phyloP scores from a whole-genome alignment of 1,284 basidiomycete genomes.

The Grifola frondosa region DNA sequence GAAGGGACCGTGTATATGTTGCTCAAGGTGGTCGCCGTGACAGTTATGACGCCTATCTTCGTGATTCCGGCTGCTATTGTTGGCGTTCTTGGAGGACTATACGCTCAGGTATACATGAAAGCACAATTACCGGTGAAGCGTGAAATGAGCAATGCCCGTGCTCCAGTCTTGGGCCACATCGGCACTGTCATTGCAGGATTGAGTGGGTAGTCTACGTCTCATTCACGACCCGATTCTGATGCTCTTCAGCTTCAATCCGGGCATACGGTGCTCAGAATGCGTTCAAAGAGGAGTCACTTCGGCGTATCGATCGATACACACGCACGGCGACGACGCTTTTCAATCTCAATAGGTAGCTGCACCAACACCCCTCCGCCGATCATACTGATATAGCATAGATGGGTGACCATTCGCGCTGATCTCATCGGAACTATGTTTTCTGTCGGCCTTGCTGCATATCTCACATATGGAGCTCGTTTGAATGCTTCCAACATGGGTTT shows the following conservation, averaged over 20 bases:
- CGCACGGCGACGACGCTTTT: conserved; percentile 46
- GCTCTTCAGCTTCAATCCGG: conserved; percentile 49
- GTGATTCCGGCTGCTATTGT: conserved; percentile 38
- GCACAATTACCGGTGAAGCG: conserved; percentile 76
- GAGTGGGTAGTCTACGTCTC: conserved; percentile 34
- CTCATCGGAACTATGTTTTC: conserved; percentile 49
- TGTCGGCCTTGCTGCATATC: conserved; percentile 48
- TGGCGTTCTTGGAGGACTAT: conserved; percentile 41
- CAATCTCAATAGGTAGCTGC: conserved; percentile 46
- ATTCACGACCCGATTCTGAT: not conserved
- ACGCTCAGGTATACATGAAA: conserved; percentile 56
- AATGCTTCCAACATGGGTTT: conserved; percentile 47
- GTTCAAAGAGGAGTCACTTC: conserved; percentile 42
- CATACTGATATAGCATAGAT: conserved; percentile 33
- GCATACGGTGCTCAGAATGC: conserved; percentile 49
- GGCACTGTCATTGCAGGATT: conserved; percentile 66
- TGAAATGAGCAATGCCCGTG: conserved; percentile 63
- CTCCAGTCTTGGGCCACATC: conserved; percentile 66
- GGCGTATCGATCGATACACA: conserved; percentile 46
- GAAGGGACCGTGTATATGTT: conserved; percentile 31
- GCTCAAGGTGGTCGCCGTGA: conserved; percentile 41
- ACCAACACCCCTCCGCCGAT: not conserved
- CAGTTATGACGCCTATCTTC: conserved; percentile 42
- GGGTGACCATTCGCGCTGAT: conserved; percentile 57
- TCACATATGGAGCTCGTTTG: conserved; percentile 43